Evolutionary conservation across 1,139 yeast species (phyloP).

Genomic region (Lodderomyces beijingensis): DNA sequence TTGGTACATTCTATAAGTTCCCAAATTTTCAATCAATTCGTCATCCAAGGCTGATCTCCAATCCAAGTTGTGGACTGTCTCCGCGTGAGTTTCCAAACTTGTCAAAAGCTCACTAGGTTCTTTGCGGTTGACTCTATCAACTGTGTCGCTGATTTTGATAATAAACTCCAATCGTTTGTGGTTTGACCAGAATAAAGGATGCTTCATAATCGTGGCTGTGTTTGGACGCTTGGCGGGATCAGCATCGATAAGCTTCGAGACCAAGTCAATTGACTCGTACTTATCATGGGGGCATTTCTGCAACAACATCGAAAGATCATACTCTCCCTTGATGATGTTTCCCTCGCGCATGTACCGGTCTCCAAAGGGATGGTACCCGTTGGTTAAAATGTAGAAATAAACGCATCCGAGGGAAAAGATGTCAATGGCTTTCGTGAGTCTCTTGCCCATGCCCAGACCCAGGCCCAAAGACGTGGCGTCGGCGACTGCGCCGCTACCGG

Average conservation of each 20-base stretch:
- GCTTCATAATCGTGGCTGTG: conserved; percentile 62
- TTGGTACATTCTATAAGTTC: conserved; percentile 85
- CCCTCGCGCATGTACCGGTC: conserved; percentile 83
- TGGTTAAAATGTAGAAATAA: conserved; percentile 77
- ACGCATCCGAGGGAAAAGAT: conserved; percentile 94
- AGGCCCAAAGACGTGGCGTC: conserved; percentile 7
- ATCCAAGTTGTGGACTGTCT: conserved; percentile 53
- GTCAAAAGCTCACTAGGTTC: conserved; percentile 71
- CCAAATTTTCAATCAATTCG: conserved; percentile 73
- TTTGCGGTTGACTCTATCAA: conserved; percentile 82
- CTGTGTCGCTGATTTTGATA: conserved; percentile 82
- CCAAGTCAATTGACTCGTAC: conserved; percentile 68
- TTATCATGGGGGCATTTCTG: conserved; percentile 41
- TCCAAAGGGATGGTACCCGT: conserved; percentile 94
- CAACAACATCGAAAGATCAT: conserved; percentile 44
- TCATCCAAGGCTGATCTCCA: conserved; percentile 78
- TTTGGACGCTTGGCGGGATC: conserved; percentile 74
- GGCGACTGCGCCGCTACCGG: conserved; percentile 10
- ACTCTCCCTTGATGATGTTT: conserved; percentile 76
- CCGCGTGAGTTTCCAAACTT: conserved; percentile 55
- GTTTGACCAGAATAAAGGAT: conserved; percentile 86
- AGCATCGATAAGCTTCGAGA: conserved; percentile 62
- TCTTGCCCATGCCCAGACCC: conserved; percentile 39
- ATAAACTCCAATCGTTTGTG: conserved; percentile 76
- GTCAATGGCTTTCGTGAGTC: conserved; percentile 88